Conservation (phyloP, 352 stramenopile genomes). For the Blastocystis sp. region DNA sequence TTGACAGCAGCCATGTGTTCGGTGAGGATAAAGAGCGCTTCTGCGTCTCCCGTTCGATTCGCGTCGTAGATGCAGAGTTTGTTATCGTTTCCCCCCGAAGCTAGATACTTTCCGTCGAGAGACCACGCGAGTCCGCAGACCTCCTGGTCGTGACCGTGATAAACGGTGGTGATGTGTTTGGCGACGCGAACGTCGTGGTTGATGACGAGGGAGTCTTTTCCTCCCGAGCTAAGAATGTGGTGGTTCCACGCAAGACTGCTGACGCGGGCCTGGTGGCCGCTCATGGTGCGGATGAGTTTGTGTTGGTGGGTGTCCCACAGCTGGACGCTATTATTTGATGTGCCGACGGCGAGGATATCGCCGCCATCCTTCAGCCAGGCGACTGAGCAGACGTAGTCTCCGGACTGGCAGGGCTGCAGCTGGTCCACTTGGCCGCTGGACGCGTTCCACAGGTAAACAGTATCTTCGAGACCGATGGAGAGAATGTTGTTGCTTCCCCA, state of each 20-base stretch:
- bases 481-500: conserved; percentile 90
- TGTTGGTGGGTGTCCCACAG: conserved; percentile 85
- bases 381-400: conserved; percentile 89
- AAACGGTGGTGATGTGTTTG: conserved; percentile 75
- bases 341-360: conserved; percentile 84
- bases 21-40: conserved; percentile 67
- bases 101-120: conserved; percentile 82
- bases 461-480: conserved; percentile 86
- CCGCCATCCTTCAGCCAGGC: conserved; percentile 80
- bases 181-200: conserved; percentile 78
- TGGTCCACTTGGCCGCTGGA: conserved; percentile 85
- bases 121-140: conserved; percentile 92
- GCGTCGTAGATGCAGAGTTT: conserved; percentile 84
- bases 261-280: conserved; percentile 78
- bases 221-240: conserved; percentile 79
- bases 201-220: conserved; percentile 83
- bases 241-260: conserved; percentile 88
- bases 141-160: conserved; percentile 86
- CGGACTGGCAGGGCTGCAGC: conserved; percentile 72
- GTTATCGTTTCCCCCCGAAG: conserved; percentile 94
- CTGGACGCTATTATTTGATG: conserved; percentile 80
- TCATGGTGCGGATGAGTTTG: conserved; percentile 81
- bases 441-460: conserved; percentile 95
- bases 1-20: conserved; percentile 90
- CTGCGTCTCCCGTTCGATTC: conserved; percentile 4